Conservation (phyloP, 1,284 basidiomycete species). For the Erythrobasidium hasegawianum region DNA sequence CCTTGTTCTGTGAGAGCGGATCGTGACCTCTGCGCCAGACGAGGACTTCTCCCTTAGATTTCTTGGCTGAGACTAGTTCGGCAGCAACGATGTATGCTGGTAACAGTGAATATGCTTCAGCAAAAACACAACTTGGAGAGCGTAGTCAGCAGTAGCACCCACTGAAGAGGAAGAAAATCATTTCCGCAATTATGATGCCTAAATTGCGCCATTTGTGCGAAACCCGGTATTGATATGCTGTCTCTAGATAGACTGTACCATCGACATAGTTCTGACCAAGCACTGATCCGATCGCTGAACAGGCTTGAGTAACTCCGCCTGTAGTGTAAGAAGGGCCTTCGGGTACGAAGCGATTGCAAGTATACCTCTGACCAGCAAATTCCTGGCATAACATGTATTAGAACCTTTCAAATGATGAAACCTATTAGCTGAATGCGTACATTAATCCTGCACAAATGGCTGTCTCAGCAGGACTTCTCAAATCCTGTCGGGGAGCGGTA, state of each 20-base stretch:
- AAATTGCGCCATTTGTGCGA: slow-evolving; percentile 65
- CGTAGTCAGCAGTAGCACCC: too few species aligned
- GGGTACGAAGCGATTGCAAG: slow-evolving; percentile 50
- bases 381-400: too few species aligned
- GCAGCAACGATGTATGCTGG: slow-evolving; percentile 57
- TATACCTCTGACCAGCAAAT: slow-evolving; percentile 51
- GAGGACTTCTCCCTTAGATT: slow-evolving; percentile 55
- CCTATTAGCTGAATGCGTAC: neutral
- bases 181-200: slow-evolving; percentile 58
- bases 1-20: slow-evolving; percentile 45
- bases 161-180: slow-evolving; percentile 45
- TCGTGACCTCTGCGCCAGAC: slow-evolving; percentile 53
- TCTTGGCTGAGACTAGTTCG: slow-evolving; percentile 54
- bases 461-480: too few species aligned
- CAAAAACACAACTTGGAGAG: too few species aligned
- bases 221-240: slow-evolving; percentile 60
- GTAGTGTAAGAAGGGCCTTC: slow-evolving; percentile 49
- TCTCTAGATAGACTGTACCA: slow-evolving; percentile 57
- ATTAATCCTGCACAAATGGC: too few species aligned
- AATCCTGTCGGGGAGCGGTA: too few species aligned
- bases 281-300: slow-evolving; percentile 47
- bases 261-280: slow-evolving; percentile 50
- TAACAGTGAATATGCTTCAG: too few species aligned
- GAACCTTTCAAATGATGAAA: too few species aligned
- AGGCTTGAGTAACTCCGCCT: slow-evolving; percentile 48